phyloP scores from a whole-genome alignment of 2,329 filamentous ascomycete genomes.

The Paecilomyces fulvus region DNA sequence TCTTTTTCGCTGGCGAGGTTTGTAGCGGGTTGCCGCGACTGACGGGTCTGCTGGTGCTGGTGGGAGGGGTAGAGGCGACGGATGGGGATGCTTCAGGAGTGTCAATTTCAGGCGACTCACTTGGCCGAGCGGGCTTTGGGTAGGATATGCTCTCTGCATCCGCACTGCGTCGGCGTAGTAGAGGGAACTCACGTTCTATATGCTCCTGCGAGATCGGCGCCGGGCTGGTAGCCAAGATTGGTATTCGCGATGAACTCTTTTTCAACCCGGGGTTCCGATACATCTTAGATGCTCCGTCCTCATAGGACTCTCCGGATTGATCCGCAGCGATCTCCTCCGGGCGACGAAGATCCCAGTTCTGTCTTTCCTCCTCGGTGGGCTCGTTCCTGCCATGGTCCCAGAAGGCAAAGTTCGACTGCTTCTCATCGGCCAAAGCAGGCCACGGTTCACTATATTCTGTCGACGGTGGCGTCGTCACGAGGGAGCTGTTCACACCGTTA shows the following conservation, averaged over 20 bases:
- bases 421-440: conserved; percentile 26
- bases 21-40: conserved; percentile 8
- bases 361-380: conserved; percentile 33
- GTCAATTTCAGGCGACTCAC: conserved; percentile 37
- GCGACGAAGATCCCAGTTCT: conserved; percentile 63
- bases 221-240: conserved; percentile 71
- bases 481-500: conserved; percentile 19
- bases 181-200: conserved; percentile 64
- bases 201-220: conserved; percentile 64
- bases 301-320: conserved; percentile 21
- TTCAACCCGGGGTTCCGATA: conserved; percentile 46
- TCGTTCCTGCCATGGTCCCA: conserved; percentile 27
- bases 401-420: conserved; percentile 20
- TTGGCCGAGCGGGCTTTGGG: conserved; percentile 59
- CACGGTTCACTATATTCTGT: conserved; percentile 27
- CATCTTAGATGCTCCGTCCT: conserved; percentile 38
- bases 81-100: conserved; percentile 16
- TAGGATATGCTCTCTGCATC: conserved; percentile 54
- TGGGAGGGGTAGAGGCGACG: conserved; percentile 17
- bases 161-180: conserved; percentile 52
- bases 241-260: conserved; percentile 70
- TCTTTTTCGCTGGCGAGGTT: conserved; percentile 24
- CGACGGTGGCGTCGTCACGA: conserved; percentile 12
- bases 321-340: conserved; percentile 64
- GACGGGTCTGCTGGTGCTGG: conserved; percentile 11